A percentile compares a stretch with the other conserved stretches of the same genome.
Evolutionary conservation across 1,139 yeast genomes (phyloP).

Genomic region (Dujonia santamariae): DNA sequence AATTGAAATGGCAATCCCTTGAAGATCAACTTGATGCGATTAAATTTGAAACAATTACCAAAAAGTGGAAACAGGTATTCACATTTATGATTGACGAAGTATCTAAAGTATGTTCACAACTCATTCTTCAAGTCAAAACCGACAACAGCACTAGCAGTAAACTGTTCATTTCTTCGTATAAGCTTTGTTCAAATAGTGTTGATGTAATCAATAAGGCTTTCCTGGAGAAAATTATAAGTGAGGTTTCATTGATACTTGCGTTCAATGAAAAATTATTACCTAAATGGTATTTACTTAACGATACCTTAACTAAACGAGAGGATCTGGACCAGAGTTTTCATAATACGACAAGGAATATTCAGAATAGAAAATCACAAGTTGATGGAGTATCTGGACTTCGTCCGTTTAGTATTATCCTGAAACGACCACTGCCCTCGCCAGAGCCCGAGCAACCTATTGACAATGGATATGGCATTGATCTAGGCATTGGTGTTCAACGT

Average conservation of each 20-base stretch:
- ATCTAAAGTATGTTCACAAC: constrained; percentile 18
- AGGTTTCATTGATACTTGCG: constrained; percentile 14
- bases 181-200: constrained; percentile 33
- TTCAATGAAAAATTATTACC: constrained; percentile 28
- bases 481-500: constrained; percentile 26
- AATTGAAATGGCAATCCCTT: constrained; percentile 39
- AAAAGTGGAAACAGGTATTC: constrained; percentile 56
- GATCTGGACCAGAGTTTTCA: too few species aligned
- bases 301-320: constrained; percentile 14
- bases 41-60: constrained; percentile 46
- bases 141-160: constrained; percentile 2
- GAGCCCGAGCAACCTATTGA: constrained; percentile 3
- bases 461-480: constrained; percentile 32
- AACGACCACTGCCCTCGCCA: constrained; percentile 4
- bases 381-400: constrained; percentile 2
- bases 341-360: too few species aligned
- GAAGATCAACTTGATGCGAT: constrained; percentile 35
- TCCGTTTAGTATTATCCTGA: constrained; percentile 4
- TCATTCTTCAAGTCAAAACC: constrained; percentile 5
- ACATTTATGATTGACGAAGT: constrained; percentile 41
- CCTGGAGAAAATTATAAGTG: constrained; percentile 16
- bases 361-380: too few species aligned
- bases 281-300: constrained; percentile 32
- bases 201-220: constrained; percentile 32
- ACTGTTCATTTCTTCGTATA: constrained; percentile 22